Percentiles rank a stretch among this genome's conserved stretches.
These are phyloP conservation scores for Trypanosoma vivax DNA, from an alignment of 208 protist species.

Conservation along the genomic window DNA sequence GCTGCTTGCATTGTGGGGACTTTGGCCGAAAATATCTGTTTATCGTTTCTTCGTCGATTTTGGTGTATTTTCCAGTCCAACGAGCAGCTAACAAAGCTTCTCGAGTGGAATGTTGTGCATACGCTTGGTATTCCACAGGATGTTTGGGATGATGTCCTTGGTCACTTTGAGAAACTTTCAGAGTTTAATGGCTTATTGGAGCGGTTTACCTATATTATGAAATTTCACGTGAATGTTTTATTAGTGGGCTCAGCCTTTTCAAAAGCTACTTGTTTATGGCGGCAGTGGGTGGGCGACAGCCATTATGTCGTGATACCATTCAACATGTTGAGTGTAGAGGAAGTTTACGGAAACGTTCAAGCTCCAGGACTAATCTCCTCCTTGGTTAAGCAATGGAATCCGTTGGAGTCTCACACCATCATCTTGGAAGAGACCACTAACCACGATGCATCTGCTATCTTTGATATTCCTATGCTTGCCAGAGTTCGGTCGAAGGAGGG, in stretches of 20 bases:
- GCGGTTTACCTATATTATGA: constrained; percentile 52
- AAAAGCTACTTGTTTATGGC: constrained; percentile 68
- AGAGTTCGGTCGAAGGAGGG: constrained; percentile 14
- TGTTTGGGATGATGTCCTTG: constrained; percentile 11
- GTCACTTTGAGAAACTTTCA: not conserved
- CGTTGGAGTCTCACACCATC: constrained; percentile 26
- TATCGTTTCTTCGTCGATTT: constrained; percentile 38
- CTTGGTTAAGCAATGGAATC: constrained; percentile 22
- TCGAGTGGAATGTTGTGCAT: constrained; percentile 44
- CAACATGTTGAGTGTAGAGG: constrained; percentile 41
- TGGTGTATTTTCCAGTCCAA: constrained; percentile 28
- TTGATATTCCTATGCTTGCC: constrained; percentile 15
- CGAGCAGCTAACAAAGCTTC: constrained; percentile 23
- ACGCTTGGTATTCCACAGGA: constrained; percentile 21
- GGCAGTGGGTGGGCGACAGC: constrained; percentile 35
- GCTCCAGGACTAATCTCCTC: constrained; percentile 34
- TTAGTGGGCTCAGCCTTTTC: constrained; percentile 63
- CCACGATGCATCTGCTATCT: constrained; percentile 20
- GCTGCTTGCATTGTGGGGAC: not conserved
- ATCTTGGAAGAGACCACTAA: constrained; percentile 37
- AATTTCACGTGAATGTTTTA: constrained; percentile 38
- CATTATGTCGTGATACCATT: constrained; percentile 44
- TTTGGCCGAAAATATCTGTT: constrained; percentile 25
- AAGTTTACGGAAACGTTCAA: constrained; percentile 56
- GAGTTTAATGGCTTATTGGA: constrained; percentile 18